These are phyloP conservation scores for Stentor roeselii DNA, from an alignment of 73 alveolate genomes.

Conservation along the genomic window DNA sequence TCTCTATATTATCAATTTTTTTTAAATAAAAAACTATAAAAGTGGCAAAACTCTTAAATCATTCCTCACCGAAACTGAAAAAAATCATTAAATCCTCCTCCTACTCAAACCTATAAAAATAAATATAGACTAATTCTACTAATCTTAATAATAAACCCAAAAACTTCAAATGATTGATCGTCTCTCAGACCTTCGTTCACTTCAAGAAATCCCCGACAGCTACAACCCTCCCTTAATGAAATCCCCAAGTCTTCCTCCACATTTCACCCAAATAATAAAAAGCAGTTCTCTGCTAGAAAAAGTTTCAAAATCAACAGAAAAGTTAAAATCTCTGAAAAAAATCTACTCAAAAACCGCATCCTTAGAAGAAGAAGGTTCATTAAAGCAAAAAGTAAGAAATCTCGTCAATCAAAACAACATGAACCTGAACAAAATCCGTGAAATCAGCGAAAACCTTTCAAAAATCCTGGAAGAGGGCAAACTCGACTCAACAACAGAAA, in stretches of 20 bases:
- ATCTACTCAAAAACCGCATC: slow-evolving; percentile 7
- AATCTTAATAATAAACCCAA: background rate
- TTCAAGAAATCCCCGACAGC: background rate
- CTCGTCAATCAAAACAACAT: background rate
- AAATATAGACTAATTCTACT: too few species aligned
- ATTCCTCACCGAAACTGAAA: too few species aligned
- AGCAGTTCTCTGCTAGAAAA: background rate
- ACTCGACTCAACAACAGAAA: background rate
- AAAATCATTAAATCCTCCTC: too few species aligned
- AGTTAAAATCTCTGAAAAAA: background rate
- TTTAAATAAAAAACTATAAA: too few species aligned
- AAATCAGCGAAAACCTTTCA: background rate
- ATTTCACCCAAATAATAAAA: background rate
- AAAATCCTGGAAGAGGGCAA: background rate
- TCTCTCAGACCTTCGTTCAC: background rate
- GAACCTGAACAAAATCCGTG: slow-evolving; percentile 4
- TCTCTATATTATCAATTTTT: too few species aligned
- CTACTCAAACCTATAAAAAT: too few species aligned
- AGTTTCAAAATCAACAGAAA: background rate
- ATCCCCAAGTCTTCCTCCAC: background rate
- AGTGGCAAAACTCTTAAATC: too few species aligned
- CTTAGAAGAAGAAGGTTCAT: background rate
- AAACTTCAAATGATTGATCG: background rate
- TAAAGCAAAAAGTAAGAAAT: background rate
- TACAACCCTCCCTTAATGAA: background rate